Evolutionary conservation across 345 rosid species (phyloP).

Genomic region (Eucalyptus cloeziana): DNA sequence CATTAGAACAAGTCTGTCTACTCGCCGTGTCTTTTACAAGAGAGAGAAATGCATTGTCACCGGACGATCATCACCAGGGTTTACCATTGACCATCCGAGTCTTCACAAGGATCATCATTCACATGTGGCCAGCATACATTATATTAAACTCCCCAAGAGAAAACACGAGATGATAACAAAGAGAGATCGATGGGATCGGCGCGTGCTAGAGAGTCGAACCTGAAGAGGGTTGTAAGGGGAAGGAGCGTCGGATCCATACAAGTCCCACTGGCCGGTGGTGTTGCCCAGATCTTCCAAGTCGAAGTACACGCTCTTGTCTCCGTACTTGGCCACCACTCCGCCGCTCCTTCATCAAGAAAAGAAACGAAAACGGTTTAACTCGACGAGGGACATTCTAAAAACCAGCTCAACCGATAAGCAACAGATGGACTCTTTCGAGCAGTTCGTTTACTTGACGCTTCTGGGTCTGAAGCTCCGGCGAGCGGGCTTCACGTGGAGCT

Average conservation of each 20-base stretch:
- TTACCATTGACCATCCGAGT: neutral
- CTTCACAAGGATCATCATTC: neutral
- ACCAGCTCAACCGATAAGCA: neutral
- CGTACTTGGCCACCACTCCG: constrained; percentile 81
- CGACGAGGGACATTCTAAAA: neutral
- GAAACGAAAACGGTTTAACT: neutral
- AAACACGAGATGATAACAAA: neutral
- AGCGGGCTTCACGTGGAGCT: constrained; percentile 67
- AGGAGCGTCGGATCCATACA: constrained; percentile 98
- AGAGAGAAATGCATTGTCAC: neutral
- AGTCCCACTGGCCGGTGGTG: constrained; percentile 95
- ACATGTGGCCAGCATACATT: neutral
- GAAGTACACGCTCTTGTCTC: constrained; percentile 96
- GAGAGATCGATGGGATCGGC: neutral
- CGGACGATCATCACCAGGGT: neutral
- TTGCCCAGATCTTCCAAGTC: constrained; percentile 95
- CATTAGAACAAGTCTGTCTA: neutral
- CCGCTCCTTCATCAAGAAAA: constrained; percentile 21
- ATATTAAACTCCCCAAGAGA: neutral
- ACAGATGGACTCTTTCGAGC: neutral
- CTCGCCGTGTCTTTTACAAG: neutral
- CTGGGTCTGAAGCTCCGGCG: constrained; percentile 47
- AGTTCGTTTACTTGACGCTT: constrained; percentile 24
- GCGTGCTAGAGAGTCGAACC: constrained; percentile 15
- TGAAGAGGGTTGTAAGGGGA: constrained; percentile 94